Evolutionary conservation across 306 rosid species (phyloP).

Genomic region (Glycyrrhiza uralensis): DNA sequence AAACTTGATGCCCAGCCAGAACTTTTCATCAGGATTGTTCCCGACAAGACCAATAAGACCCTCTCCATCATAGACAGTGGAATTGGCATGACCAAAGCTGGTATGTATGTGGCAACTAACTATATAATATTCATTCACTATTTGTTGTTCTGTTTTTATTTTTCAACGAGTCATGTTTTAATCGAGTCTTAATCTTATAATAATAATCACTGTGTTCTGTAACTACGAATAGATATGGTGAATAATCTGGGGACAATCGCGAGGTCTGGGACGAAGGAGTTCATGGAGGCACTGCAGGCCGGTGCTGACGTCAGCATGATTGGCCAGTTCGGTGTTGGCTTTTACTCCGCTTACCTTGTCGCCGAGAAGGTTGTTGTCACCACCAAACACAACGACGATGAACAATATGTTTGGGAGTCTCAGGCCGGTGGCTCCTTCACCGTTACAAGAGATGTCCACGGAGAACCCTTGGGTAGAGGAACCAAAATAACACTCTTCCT

Average conservation of each 20-base stretch:
- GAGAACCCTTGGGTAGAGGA: slow-evolving; percentile 60
- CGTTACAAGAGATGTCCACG: slow-evolving; percentile 49
- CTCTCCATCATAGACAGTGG: slow-evolving; percentile 60
- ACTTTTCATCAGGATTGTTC: slow-evolving; percentile 58
- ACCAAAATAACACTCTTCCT: slow-evolving; percentile 64
- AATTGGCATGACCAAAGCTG: slow-evolving; percentile 62
- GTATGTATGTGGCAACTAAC: too few relatives aligned
- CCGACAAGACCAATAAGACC: slow-evolving; percentile 50
- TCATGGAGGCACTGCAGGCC: slow-evolving; percentile 61
- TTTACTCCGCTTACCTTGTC: slow-evolving; percentile 62
- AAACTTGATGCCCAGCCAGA: slow-evolving; percentile 61
- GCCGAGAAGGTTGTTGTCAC: slow-evolving; percentile 57
- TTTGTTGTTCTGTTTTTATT: too few relatives aligned
- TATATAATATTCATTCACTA: too few relatives aligned
- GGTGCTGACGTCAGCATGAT: slow-evolving; percentile 72
- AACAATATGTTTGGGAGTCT: slow-evolving; percentile 59
- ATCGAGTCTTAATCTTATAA: too few relatives aligned
- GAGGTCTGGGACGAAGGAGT: slow-evolving; percentile 62
- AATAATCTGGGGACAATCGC: slow-evolving; percentile 67
- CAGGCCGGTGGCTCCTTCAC: slow-evolving; percentile 70
- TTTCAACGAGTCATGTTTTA: too few relatives aligned
- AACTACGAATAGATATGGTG: slow-evolving; percentile 58
- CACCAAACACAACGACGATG: slow-evolving; percentile 61
- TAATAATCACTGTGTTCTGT: too few relatives aligned
- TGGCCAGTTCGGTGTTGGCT: slow-evolving; percentile 69